Conservation (phyloP, 371 early-diverging fungal genomes). For the Zopfochytrium polystomum region DNA sequence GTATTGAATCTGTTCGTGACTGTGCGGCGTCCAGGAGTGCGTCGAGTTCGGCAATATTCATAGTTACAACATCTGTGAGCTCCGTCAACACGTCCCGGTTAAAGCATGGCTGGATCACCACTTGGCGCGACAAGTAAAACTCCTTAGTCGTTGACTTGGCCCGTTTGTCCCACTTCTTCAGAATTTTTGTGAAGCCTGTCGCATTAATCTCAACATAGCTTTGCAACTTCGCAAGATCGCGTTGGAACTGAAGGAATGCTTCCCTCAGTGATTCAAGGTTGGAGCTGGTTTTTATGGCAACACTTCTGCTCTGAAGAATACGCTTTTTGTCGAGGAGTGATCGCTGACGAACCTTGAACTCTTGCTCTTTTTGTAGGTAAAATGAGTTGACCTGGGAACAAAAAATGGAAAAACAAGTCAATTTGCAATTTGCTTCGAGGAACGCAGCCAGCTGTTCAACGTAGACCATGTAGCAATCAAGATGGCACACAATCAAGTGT, state of each 20-base stretch:
- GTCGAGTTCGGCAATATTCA: slow-evolving; percentile 61
- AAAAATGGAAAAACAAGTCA: not conserved
- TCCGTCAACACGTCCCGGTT: slow-evolving; percentile 86
- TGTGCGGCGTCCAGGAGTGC: slow-evolving; percentile 49
- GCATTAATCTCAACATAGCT: slow-evolving; percentile 94
- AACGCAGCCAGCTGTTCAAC: too few species aligned
- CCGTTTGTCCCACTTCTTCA: slow-evolving; percentile 98
- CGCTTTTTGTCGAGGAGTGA: slow-evolving; percentile 60
- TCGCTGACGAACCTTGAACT: slow-evolving; percentile 47
- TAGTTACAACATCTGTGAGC: slow-evolving; percentile 75
- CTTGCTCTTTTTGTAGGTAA: slow-evolving; percentile 55
- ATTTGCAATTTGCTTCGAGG: too few species aligned
- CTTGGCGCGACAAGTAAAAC: slow-evolving; percentile 87
- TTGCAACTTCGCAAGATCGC: slow-evolving; percentile 90
- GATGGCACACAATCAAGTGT: not conserved
- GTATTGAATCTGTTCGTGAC: too few species aligned
- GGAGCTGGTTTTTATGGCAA: slow-evolving; percentile 20
- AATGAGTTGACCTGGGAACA: slow-evolving; percentile 49
- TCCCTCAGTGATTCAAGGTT: slow-evolving; percentile 67
- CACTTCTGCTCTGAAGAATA: slow-evolving; percentile 41
- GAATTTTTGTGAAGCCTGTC: slow-evolving; percentile 92
- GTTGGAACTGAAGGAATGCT: slow-evolving; percentile 85
- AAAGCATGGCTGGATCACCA: slow-evolving; percentile 94
- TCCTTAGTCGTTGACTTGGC: slow-evolving; percentile 92
- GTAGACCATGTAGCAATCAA: not conserved